Base-by-base conservation (phyloP, 805 yeast species). In the Vanderwaltozyma tropicalis region DNA sequence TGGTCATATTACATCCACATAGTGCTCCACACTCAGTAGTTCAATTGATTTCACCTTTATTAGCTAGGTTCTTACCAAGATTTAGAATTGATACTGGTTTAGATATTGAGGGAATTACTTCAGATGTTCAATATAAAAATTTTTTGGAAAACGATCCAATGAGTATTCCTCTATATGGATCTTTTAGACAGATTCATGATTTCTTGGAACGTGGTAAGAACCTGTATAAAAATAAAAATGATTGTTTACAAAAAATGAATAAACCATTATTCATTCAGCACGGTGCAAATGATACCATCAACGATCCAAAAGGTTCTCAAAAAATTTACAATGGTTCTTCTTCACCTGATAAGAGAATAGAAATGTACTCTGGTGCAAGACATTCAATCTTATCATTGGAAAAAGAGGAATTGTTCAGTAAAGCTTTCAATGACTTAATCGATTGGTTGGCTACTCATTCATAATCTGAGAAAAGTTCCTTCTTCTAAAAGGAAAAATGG, bases 241-340 rank as follows among this genome's bases (percentile, higher is more conserved):
- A 62, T 3, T 38, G 42, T 25, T 56, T 62, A 31, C 58, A 63
- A 38, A 55, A 58, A 31, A 56, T 39, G 17, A 50, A 64, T 7
- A 62, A 68, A 10, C 75, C 83, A 0, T 48, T 80, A 4, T 53
- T 78, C 22, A 59, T 82, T 10, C 47, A 74, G 31, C 89, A 81
- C 53, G 87, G 89, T 22, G 62, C 64, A 8, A 61, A 57, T n/a
- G 94, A 83, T 53, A 58, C 67, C 27, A 68, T 82, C 47, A 82
- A 80, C 53, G 74, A 70, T 53, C 57, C 64, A 28, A 57, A 63
- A 14, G 76, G 71, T 4, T 63, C 78, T 15, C 53, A 63, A 40
- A 47, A 56, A 38, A 76, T 75, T 39, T 50, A 63, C 33, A 50
- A 55, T 0, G 41, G 58, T 14, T 59, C 65, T 28, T 55, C 56